Evolutionary conservation across 352 stramenopile species (phyloP).

Genomic region (Phytophthora parvispora): DNA sequence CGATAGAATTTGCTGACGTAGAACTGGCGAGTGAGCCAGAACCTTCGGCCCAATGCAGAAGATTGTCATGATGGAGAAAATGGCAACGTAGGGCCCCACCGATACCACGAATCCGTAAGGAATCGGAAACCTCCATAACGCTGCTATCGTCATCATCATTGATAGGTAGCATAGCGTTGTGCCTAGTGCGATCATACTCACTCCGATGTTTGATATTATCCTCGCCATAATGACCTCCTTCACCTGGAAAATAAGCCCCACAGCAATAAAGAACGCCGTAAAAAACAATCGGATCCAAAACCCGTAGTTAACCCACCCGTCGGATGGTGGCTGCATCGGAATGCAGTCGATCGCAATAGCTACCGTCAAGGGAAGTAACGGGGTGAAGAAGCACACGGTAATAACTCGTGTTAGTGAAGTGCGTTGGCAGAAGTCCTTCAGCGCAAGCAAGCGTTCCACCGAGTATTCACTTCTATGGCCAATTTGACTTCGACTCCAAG

Average conservation of each 20-base stretch:
- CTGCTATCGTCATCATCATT: constrained; percentile 5
- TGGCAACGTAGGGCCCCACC: neutral
- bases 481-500: constrained; percentile 10
- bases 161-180: constrained; percentile 10
- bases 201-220: neutral
- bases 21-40: neutral
- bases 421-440: constrained; percentile 10
- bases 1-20: neutral
- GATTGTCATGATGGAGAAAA: neutral
- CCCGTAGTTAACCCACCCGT: neutral
- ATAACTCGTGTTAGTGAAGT: constrained; percentile 6
- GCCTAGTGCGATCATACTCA: neutral
- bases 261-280: neutral
- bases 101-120: constrained; percentile 2
- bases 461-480: constrained; percentile 14
- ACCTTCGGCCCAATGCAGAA: neutral
- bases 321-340: neutral
- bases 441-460: constrained; percentile 8
- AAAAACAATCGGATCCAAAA: neutral
- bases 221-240: neutral
- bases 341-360: constrained; percentile 1
- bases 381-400: constrained; percentile 3
- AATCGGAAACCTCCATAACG: constrained; percentile 12
- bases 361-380: constrained; percentile 9
- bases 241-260: constrained; percentile 6